These are phyloP conservation scores for Triticum turgidum DNA, from an alignment of 176 grass and related monocot species.

Conservation along the genomic window DNA sequence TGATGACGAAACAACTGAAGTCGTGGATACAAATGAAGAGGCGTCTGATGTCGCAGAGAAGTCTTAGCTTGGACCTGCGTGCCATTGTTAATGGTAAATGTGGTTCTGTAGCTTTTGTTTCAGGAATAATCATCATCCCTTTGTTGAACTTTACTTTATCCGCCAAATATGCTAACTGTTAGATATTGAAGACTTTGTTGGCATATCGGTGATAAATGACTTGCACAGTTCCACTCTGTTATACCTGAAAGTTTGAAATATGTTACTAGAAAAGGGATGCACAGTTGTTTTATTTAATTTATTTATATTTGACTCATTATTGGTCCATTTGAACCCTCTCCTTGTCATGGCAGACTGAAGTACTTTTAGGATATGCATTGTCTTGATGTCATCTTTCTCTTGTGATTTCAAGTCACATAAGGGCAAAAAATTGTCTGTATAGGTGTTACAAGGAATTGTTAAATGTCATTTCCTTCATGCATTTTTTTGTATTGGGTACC, in stretches of 20 bases:
- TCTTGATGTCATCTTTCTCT: conserved; percentile 7
- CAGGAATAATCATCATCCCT: not conserved
- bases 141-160: not conserved
- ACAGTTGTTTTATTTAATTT: not conserved
- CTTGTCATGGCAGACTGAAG: not conserved
- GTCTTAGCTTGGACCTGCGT: conserved; percentile 16
- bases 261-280: not conserved
- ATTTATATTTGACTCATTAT: not conserved
- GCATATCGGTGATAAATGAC: not conserved
- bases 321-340: not conserved
- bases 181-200: not conserved
- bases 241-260: not conserved
- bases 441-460: not conserved
- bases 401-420: not conserved
- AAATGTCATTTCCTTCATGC: not conserved
- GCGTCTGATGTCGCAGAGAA: conserved; percentile 18
- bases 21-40: conserved; percentile 32
- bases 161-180: not conserved
- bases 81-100: conserved; percentile 37
- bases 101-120: conserved; percentile 13
- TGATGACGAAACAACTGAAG: conserved; percentile 23
- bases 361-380: not conserved
- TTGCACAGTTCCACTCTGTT: not conserved
- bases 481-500: not conserved
- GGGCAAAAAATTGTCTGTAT: not conserved